These are phyloP conservation scores for Melampsora americana DNA, from an alignment of 1,284 basidiomycete species.

Conservation along the genomic window DNA sequence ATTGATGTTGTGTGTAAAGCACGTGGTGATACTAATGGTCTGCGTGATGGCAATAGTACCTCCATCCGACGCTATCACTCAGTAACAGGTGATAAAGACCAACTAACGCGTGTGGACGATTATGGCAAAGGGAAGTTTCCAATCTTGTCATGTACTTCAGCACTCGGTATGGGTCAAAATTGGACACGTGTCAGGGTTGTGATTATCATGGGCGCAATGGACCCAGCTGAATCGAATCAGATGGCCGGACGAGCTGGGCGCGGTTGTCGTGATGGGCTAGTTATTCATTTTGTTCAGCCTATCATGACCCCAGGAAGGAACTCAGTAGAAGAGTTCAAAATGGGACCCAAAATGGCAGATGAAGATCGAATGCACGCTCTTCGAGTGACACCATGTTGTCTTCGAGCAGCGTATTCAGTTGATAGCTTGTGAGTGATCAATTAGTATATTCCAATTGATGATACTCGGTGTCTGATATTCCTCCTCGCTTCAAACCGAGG, in stretches of 20 bases:
- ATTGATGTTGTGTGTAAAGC: slow-evolving; percentile 2
- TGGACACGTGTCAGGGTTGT: slow-evolving; percentile 18
- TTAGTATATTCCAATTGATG: no score
- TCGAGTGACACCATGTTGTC: slow-evolving; percentile 7
- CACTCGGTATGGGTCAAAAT: slow-evolving; percentile 21
- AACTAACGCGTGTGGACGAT: background rate
- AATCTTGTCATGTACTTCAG: slow-evolving; percentile 19
- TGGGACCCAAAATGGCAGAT: background rate
- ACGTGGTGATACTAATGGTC: background rate
- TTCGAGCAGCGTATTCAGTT: no score
- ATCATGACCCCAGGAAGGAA: no score
- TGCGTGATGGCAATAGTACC: background rate
- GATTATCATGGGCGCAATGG: no score
- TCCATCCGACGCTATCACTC: background rate
- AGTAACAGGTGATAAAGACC: background rate
- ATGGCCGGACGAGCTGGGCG: slow-evolving; percentile 12
- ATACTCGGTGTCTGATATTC: no score
- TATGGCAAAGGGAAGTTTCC: background rate
- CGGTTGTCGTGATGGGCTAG: background rate
- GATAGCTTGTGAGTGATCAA: no score
- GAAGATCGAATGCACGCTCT: slow-evolving; percentile 21
- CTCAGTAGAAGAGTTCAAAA: no score
- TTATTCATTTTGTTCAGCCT: background rate
- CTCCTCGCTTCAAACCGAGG: no score
- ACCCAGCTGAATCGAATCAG: background rate